Evolutionary conservation across 140 eudicot species (phyloP), one percentile per base, ranked within the genome.

Genomic region (Cichorium intybus): DNA sequence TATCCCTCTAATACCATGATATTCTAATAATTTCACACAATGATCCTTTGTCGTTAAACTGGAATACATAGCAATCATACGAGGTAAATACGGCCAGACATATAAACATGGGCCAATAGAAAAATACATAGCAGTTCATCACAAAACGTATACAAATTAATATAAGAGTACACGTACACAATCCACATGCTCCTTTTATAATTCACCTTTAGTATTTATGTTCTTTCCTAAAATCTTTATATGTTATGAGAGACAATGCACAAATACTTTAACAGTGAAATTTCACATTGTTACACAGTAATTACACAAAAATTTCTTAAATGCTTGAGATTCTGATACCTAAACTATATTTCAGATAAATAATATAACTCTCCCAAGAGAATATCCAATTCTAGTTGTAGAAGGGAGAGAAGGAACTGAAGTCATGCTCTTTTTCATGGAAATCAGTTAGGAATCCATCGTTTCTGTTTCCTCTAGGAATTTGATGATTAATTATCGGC

Each of bases 381-480:
- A 41, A 41, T 41, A 41, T 41, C 18, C 48, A 2, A 7, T 14
- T 41, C 4, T 10, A 12, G 48, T 41, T 41, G 48, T 12, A 41
- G 7, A 31, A 31, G 29, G 4, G 29, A 8, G 35, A 7, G 48
- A 41, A 3, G 5, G 3, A 41, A 2, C 1, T 34, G 14, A 41
- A 41, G 18, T 12, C 18, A 41, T 41, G 4, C n/a, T 37, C 11
- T 37, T 16, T 37, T 37, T 37, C 48, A 41, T 15, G 17, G 7
- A 41, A 41, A 64, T 63, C 55, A 47, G 66, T 14, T 54, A 60
- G 68, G 62, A 71, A 56, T 58, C 46, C 45, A 24, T 77, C 57
- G 7, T 70, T 56, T 51, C 22, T 47, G n/a, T 63, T 33, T 56
- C 60, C 53, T 35, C 35, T 69, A 24, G 9, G 73, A 56, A 75